Evolutionary conservation across 1,284 basidiomycete genomes (phyloP), one percentile per base, ranked within the genome.

Genomic region (Microbotryomycetes sp.): DNA sequence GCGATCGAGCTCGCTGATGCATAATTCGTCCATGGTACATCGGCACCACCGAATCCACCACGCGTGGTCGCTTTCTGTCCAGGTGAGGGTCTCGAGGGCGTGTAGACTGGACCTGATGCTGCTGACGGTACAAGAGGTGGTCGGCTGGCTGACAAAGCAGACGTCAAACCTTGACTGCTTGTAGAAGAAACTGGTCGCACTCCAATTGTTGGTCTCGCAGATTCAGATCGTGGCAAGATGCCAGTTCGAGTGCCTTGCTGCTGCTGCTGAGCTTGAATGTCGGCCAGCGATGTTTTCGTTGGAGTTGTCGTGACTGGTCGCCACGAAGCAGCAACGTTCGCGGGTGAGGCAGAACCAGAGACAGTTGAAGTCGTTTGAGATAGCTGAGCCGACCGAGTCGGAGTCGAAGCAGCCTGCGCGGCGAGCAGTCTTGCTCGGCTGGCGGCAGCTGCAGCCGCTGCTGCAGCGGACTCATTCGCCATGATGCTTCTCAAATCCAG

Each of bases 401-500:
- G 36, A 42, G 36, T 47, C 22, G 5, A 42, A 19, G 36, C 36
- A 55, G 31, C 25, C 48, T 51, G 14, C 49, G 54, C 54, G 15
- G 29, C 19, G 16, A 47, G 25, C 6, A 31, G 26, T 14, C n/a
- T 12, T 9, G 54, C 12, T 29, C 29, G 54, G 19, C 48, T 30
- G 5, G 19, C 22, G 32, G 1, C 49, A 14, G 36, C 52, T 42
- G 19, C 62, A 48, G 49, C 62, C 59, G 22, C 64, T 9, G 36
- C 61, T 22, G 66, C 32, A 7, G 65, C 60, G 22, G 67, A 58
- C 49, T 65, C 69, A 63, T 62, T 60, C 66, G 87, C 89, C 83
- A 96, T 91, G 64, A 97, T 85, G 23, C 83, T 79, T 68, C 88
- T 86, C 80, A 96, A 84, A 72, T 94, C 89, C 9, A 85, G 49